Evolutionary conservation across 106 monocot genomes (phyloP), one percentile per base, ranked within the genome.

Genomic region (Acanthochlamys bracteata): DNA sequence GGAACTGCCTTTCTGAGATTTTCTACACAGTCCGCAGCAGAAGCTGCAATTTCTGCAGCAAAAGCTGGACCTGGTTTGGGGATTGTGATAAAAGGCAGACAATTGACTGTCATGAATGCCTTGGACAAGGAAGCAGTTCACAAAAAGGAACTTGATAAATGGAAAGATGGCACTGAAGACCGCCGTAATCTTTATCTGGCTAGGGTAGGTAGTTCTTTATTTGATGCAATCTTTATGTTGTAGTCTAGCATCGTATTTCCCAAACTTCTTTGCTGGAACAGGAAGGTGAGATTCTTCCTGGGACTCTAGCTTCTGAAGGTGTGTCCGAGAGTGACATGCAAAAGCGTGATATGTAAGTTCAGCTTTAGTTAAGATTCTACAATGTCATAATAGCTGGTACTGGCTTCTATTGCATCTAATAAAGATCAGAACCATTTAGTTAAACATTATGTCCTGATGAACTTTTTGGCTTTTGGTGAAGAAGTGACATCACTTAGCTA

Each of bases 1-100:
- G 98, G 98, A 47, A 98, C 85, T 69, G 91, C 80, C 24, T 98
- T 98, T 69, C 67, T 98, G 14, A 98, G 75, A 64, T 92, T 92
- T 66, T 27, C 57, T 49, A 73, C 73, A 41, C 27, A 39, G 67
- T 71, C 71, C 62, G 80, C 80, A 46, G 79, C 83, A 49, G 81
- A 83, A 75, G 80, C 85, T 20, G 92, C 98, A 46, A 70, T 86
- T 67, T 66, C 79, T 76, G 91, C 91, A 33, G 80, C 89, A 57
- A 83, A 86, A 71, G 81, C 88, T 71, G 76, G 88, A 39, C 69
- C 74, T 60, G 88, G 81, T 41, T 60, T 98, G 47, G 92, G 98
- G 26, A 85, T 98, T 69, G 55, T 83, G 39, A 53, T 98, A 53
- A 89, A 85, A 33, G 92, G 92, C 20, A 83, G 98, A 66, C 57